Evolutionary conservation across 2,329 filamentous ascomycete species (phyloP).

Genomic region (Rhynchosporium agropyri): DNA sequence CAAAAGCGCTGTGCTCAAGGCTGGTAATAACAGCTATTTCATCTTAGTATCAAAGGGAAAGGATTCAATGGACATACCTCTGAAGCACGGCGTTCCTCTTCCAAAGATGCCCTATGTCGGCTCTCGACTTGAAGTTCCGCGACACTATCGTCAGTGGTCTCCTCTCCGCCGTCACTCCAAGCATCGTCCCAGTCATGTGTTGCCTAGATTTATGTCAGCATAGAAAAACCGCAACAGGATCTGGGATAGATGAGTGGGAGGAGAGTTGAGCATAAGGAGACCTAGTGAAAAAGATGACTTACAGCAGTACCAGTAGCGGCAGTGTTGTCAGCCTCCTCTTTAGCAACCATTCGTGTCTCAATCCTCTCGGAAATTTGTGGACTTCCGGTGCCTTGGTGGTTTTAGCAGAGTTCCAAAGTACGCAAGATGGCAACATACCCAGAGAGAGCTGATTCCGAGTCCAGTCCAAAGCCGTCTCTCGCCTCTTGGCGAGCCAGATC

Average conservation of each 20-base stretch:
- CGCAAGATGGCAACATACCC: constrained; percentile 18
- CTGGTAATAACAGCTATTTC: background rate
- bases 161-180: constrained; percentile 63
- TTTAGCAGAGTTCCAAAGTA: background rate
- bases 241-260: background rate
- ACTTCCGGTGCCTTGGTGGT: constrained; percentile 59
- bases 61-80: constrained; percentile 11
- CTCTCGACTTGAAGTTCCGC: constrained; percentile 8
- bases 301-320: constrained; percentile 51
- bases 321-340: constrained; percentile 66
- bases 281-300: background rate
- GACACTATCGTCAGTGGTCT: constrained; percentile 45
- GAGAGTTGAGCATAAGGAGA: background rate
- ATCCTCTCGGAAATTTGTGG: constrained; percentile 77
- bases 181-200: constrained; percentile 72
- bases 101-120: constrained; percentile 33
- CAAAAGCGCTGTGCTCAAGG: background rate
- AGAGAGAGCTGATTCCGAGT: constrained; percentile 69
- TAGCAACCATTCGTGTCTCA: constrained; percentile 78
- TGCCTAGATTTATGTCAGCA: constrained; percentile 23
- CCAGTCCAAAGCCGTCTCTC: constrained; percentile 75
- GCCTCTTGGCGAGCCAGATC: constrained; percentile 83
- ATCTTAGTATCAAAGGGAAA: background rate
- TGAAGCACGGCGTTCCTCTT: constrained; percentile 31
- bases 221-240: background rate